Base-by-base conservation (phyloP, 2,329 filamentous ascomycete genomes). In the Myotisia sp. region DNA sequence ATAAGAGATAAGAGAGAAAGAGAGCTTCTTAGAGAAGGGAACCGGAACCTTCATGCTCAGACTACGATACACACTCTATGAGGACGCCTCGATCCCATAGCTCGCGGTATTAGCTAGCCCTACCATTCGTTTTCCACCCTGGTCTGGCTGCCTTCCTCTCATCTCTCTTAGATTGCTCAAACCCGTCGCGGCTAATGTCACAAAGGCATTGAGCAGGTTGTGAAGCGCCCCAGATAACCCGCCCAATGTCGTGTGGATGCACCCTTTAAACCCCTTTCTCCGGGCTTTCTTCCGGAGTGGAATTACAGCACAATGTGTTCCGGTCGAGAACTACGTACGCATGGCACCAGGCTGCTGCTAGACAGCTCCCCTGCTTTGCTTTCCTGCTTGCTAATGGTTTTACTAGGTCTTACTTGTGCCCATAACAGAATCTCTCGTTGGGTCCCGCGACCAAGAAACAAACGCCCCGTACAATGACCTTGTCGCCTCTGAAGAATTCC, bases 231-330 rank as follows among this genome's bases (percentile, higher is more conserved):
- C 42, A 45, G 40, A 46, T 42, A 53, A 53, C 51, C 50, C 49
- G 49, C 58, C 55, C 56, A 54, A 58, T 50, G 58, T 47, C 54
- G 57, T 58, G 59, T 79, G 79, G 76, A 93, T 93, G 86, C 86
- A 86, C 78, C 84, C 90, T 67, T 72, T 95, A 76, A 98, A 98
- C 65, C 90, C 90, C 59, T 95, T 94, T 65, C 72, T 98, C 61
- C 79, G 82, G 69, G 85, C 87, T 70, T 95, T 98, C 76, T 94
- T 94, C 72, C 85, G 84, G 68, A 95, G 85, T 73, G 76, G 83
- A 59, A 72, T 94, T 55, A 79, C 81, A 48, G 68, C 79, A 51
- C 87, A 95, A 76, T 95, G 90, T 68, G 74, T 78, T 43, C 86
- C 90, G 36, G 72, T 85, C 44, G 80, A 90, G 59, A 83, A 92